These are phyloP conservation scores for Chalciporus sp. DNA, from an alignment of 1,284 basidiomycete genomes.

Conservation along the genomic window DNA sequence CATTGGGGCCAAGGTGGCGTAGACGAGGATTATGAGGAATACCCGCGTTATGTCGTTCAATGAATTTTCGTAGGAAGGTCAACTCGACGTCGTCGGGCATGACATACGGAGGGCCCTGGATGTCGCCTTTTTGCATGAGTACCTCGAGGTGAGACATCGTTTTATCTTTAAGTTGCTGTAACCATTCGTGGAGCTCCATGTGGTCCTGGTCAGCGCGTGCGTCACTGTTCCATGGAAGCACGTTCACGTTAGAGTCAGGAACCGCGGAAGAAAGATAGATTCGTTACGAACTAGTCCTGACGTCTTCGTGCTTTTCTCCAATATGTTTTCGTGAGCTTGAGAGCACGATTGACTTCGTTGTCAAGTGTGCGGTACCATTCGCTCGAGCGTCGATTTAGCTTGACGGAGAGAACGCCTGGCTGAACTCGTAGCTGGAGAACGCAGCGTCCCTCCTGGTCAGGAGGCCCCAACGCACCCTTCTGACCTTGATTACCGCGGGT, in stretches of 20 bases:
- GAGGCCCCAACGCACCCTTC: conserved; percentile 68
- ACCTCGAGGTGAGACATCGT: conserved; percentile 82
- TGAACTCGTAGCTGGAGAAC: conserved; percentile 75
- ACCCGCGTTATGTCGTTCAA: conserved; percentile 70
- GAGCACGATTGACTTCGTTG: conserved; percentile 70
- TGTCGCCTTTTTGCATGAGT: conserved; percentile 82
- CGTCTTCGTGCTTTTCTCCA: conserved; percentile 76
- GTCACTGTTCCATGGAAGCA: conserved; percentile 40
- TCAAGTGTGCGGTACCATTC: conserved; percentile 80
- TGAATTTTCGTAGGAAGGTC: conserved; percentile 74
- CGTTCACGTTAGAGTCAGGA: conserved; percentile 12
- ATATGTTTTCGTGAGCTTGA: conserved; percentile 81
- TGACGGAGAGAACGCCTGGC: conserved; percentile 74
- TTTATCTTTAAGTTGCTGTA: conserved; percentile 82
- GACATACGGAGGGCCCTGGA: conserved; percentile 74
- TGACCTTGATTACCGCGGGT: conserved; percentile 82
- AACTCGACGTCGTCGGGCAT: conserved; percentile 79
- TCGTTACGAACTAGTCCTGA: conserved; percentile 60
- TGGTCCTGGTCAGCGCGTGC: conserved; percentile 80
- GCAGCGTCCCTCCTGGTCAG: conserved; percentile 70
- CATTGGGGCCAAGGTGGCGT: conserved; percentile 48
- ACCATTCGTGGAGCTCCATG: conserved; percentile 83
- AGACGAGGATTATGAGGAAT: conserved; percentile 78
- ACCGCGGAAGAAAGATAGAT: neutral
- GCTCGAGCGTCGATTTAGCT: conserved; percentile 69